Percentiles rank a stretch among this genome's conserved stretches.
These are phyloP conservation scores for Capsella bursapastoris DNA, from an alignment of 345 rosid species.

Conservation along the genomic window DNA sequence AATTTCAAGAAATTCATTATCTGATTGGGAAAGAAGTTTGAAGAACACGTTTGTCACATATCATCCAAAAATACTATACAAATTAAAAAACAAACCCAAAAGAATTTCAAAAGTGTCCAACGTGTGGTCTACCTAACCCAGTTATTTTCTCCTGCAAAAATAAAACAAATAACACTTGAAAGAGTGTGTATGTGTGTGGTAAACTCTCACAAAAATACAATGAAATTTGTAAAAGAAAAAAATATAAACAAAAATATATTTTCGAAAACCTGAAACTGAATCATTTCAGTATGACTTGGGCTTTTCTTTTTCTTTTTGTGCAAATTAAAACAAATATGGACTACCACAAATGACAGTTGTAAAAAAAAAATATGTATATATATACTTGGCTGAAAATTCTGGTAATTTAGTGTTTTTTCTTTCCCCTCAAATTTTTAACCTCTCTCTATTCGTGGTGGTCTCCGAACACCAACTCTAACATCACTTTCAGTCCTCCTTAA, in stretches of 20 bases:
- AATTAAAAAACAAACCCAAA: constrained; percentile 1
- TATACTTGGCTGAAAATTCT: constrained; percentile 12
- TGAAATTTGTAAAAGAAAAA: background rate
- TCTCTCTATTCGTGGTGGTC: constrained; percentile 45
- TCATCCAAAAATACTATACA: background rate
- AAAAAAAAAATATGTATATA: background rate
- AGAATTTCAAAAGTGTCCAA: constrained; percentile 9
- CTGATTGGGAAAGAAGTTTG: background rate
- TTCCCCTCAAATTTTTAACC: constrained; percentile 19
- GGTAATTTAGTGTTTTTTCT: background rate
- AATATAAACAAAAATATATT: constrained; percentile 24
- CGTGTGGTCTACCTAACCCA: background rate
- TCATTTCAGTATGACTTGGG: constrained; percentile 14
- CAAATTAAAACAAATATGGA: constrained; percentile 4
- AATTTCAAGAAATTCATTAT: background rate
- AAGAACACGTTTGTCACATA: background rate
- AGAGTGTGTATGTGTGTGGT: background rate
- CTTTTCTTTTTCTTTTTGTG: background rate
- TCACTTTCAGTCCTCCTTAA: constrained; percentile 43
- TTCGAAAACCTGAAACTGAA: constrained; percentile 32
- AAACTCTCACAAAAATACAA: background rate
- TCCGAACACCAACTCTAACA: constrained; percentile 40
- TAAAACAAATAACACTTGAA: background rate
- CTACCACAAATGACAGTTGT: constrained; percentile 38
- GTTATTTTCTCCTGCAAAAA: background rate